Evolutionary conservation across 345 rosid genomes (phyloP).

Genomic region (Bruguiera sexangula): DNA sequence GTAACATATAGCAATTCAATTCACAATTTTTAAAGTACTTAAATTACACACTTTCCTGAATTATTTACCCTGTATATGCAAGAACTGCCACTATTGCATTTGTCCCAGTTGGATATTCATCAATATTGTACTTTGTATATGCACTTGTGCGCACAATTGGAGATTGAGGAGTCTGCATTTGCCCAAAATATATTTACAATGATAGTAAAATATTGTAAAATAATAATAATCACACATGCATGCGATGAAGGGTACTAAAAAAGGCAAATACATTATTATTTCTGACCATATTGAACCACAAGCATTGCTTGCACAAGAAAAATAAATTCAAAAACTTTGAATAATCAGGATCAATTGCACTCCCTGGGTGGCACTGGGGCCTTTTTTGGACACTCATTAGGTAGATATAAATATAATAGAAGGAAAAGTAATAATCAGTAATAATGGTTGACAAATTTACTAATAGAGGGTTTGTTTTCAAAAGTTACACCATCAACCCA

Average conservation of each 20-base stretch:
- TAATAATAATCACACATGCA: background rate
- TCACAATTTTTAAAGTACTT: background rate
- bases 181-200: slow-evolving; percentile 21
- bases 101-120: slow-evolving; percentile 87
- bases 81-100: slow-evolving; percentile 98
- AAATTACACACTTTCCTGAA: background rate
- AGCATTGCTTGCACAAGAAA: slow-evolving; percentile 1
- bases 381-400: background rate
- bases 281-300: background rate
- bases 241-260: background rate
- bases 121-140: slow-evolving; percentile 65
- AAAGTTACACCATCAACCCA: no score
- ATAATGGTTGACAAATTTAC: no score
- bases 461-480: no score
- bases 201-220: slow-evolving; percentile 5
- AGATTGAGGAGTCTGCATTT: slow-evolving; percentile 89
- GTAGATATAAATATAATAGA: background rate
- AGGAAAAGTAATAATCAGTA: background rate
- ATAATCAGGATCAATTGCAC: background rate
- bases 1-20: slow-evolving; percentile 12
- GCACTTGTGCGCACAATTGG: slow-evolving; percentile 83
- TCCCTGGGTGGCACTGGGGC: background rate
- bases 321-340: background rate
- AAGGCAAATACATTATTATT: background rate
- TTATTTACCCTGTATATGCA: slow-evolving; percentile 81